These are phyloP conservation scores for Verticillium isaacii DNA, from an alignment of 2,329 filamentous ascomycete genomes.

Conservation along the genomic window DNA sequence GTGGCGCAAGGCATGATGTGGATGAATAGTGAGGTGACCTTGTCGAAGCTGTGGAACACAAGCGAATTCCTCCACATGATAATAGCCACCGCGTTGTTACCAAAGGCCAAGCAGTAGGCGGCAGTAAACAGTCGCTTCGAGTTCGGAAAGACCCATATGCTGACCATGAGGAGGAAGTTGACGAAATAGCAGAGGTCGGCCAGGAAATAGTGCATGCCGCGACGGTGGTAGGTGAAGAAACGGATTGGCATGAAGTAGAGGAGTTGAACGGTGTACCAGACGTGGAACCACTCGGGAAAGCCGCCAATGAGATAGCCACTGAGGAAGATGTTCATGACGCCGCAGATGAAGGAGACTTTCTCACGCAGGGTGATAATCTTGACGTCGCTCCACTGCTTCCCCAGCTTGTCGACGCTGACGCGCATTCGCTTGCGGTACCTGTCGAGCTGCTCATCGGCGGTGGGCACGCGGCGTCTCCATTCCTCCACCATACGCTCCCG, in stretches of 20 bases:
- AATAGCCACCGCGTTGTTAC: slow-evolving; percentile 96
- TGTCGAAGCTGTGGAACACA: slow-evolving; percentile 97
- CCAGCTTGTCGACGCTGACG: slow-evolving; percentile 80
- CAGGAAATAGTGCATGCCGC: slow-evolving; percentile 94
- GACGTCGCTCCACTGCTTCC: slow-evolving; percentile 81
- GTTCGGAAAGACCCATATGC: slow-evolving; percentile 83
- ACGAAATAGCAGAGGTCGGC: slow-evolving; percentile 98
- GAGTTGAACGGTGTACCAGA: slow-evolving; percentile 87
- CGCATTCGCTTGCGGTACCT: slow-evolving; percentile 87
- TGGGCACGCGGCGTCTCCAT: slow-evolving; percentile 80
- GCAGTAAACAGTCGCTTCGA: slow-evolving; percentile 91
- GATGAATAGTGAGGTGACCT: slow-evolving; percentile 97
- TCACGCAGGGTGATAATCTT: slow-evolving; percentile 84
- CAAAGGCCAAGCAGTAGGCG: slow-evolving; percentile 86
- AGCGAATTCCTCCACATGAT: slow-evolving; percentile 99
- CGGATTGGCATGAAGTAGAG: slow-evolving; percentile 97
- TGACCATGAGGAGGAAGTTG: slow-evolving; percentile 78
- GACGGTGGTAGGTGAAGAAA: slow-evolving; percentile 83
- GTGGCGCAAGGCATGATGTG: slow-evolving; percentile 98
- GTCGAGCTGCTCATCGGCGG: slow-evolving; percentile 87
- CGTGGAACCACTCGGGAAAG: slow-evolving; percentile 78
- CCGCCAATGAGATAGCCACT: slow-evolving; percentile 91
- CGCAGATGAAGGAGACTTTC: slow-evolving; percentile 93
- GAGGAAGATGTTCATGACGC: slow-evolving; percentile 95
- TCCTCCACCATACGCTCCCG: slow-evolving; percentile 88